These are phyloP conservation scores for Triticum urartu DNA, from an alignment of 176 grass and related monocot species.

Conservation along the genomic window DNA sequence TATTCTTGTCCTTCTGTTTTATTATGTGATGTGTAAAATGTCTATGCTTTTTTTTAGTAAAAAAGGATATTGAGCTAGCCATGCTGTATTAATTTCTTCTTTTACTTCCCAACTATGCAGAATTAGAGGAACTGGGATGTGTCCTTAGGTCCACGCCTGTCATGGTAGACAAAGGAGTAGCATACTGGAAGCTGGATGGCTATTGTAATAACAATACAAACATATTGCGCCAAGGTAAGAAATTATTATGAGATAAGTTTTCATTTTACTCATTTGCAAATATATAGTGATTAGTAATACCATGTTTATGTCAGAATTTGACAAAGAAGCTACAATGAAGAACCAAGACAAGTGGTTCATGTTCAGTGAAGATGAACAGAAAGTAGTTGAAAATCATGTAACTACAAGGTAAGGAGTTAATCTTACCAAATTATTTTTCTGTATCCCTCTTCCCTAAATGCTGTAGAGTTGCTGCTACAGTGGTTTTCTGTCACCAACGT, in stretches of 20 bases:
- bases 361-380: slow-evolving; percentile 41
- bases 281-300: slow-evolving; percentile 15
- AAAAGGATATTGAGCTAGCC: background rate
- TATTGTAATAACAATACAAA: slow-evolving; percentile 29
- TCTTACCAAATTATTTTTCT: slow-evolving; percentile 4
- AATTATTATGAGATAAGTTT: background rate
- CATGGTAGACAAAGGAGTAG: slow-evolving; percentile 29
- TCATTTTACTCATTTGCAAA: slow-evolving; percentile 15
- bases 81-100: background rate
- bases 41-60: background rate
- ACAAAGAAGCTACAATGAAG: background rate
- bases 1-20: background rate
- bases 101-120: slow-evolving; percentile 30
- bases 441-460: background rate
- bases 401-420: slow-evolving; percentile 26
- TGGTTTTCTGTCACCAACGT: background rate
- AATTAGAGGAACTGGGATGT: slow-evolving; percentile 29
- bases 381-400: slow-evolving; percentile 32
- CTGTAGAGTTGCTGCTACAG: background rate
- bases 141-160: slow-evolving; percentile 44
- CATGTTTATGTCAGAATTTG: slow-evolving; percentile 32
- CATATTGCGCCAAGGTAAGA: slow-evolving; percentile 42
- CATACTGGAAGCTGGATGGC: slow-evolving; percentile 43
- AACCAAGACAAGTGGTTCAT: slow-evolving; percentile 49
- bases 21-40: background rate